A percentile compares a stretch with the other conserved stretches of the same genome.
Conservation (phyloP, 2,329 filamentous ascomycete species). For the Meredithiella fracta region DNA sequence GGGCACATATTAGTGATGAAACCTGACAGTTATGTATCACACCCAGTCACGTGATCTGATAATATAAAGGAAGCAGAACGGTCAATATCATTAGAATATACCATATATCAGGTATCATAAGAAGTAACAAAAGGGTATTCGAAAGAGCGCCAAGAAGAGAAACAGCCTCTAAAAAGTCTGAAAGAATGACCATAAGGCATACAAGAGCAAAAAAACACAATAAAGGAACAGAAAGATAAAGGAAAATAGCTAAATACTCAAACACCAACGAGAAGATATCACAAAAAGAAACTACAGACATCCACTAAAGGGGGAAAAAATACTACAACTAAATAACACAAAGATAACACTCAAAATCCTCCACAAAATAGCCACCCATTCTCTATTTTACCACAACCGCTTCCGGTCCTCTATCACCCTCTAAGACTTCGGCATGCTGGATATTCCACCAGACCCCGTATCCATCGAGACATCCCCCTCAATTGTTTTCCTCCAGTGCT, state of each 20-base stretch:
- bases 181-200: not conserved
- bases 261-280: not conserved
- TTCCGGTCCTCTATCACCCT: not conserved
- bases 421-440: conserved; percentile 2
- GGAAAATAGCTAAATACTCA: not conserved
- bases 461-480: conserved; percentile 68
- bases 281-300: conserved; percentile 6
- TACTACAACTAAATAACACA: not conserved
- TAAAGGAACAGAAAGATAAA: conserved; percentile 1
- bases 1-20: too few relatives aligned
- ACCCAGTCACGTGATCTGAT: not conserved
- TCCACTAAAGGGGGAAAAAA: conserved; percentile 2
- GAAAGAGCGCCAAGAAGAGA: conserved; percentile 6
- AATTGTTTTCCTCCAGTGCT: conserved; percentile 94
- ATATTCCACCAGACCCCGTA: conserved; percentile 33
- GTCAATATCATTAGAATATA: not conserved
- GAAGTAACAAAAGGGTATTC: conserved; percentile 6
- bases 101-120: conserved; percentile 6
- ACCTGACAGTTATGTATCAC: too few relatives aligned
- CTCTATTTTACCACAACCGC: conserved; percentile 2
- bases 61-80: not conserved
- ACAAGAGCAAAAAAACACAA: conserved; percentile 4
- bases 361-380: conserved; percentile 1
- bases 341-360: not conserved
- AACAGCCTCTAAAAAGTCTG: not conserved